phyloP scores from a whole-genome alignment of 345 rosid species.

The rapeseed (Brassica napus) region DNA sequence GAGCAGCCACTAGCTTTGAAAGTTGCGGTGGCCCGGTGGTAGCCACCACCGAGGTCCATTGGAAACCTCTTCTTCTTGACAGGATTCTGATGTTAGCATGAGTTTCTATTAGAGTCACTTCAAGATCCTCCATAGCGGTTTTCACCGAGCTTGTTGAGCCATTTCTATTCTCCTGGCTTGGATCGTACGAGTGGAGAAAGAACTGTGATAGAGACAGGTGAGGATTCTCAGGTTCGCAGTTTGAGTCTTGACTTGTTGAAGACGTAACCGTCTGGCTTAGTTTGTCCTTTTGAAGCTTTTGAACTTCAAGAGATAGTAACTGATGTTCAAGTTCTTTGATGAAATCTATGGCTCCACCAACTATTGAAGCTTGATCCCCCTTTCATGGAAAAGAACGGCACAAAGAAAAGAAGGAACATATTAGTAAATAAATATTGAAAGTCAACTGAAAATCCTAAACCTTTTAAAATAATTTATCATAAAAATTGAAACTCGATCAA shows the following conservation, averaged over 20 bases:
- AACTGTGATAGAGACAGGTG: conserved; percentile 50
- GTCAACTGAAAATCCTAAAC: background rate
- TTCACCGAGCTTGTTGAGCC: conserved; percentile 44
- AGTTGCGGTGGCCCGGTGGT: conserved; percentile 43
- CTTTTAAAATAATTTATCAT: background rate
- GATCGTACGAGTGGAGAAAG: conserved; percentile 53
- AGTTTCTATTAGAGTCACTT: conserved; percentile 80
- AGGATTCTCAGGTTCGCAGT: conserved; percentile 18
- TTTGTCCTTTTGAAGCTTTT: conserved; percentile 45
- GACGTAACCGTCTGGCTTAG: conserved; percentile 29
- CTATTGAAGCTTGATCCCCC: conserved; percentile 96
- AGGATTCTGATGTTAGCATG: conserved; percentile 85
- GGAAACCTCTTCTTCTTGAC: conserved; percentile 48
- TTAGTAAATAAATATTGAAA: background rate
- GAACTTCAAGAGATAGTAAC: conserved; percentile 66
- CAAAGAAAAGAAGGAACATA: background rate
- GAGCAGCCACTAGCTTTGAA: conserved; percentile 57
- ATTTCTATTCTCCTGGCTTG: conserved; percentile 54
- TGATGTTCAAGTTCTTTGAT: conserved; percentile 85
- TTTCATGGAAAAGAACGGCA: conserved; percentile 22
- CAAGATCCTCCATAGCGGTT: conserved; percentile 65
- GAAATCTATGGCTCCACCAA: conserved; percentile 88
- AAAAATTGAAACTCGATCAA: background rate
- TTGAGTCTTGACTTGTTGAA: conserved; percentile 36
- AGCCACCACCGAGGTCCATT: conserved; percentile 24